Conservation (phyloP, 2,329 filamentous ascomycete genomes). For the Mycogone perniciosa region DNA sequence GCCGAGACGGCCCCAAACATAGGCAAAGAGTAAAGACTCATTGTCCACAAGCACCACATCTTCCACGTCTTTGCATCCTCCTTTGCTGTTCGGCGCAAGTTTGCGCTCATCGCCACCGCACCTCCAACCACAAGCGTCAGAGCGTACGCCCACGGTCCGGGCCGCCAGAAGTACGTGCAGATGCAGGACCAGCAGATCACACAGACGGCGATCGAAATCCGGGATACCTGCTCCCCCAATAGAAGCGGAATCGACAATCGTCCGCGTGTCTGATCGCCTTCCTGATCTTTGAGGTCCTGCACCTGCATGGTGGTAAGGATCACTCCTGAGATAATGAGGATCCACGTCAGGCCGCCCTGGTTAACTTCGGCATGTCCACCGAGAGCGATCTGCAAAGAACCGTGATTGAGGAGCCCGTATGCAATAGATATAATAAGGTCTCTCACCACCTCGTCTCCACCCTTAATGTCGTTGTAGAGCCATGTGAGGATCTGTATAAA, state of each 20-base stretch:
- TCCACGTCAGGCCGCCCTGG: constrained; percentile 9
- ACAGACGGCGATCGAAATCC: constrained; percentile 7
- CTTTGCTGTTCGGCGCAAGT: constrained; percentile 1
- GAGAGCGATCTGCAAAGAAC: constrained; percentile 12
- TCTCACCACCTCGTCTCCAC: constrained; percentile 18
- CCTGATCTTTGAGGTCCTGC: constrained; percentile 18
- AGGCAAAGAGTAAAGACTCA: constrained; percentile 4
- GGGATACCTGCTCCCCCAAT: constrained; percentile 6
- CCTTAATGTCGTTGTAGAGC: constrained; percentile 34
- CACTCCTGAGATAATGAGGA: constrained; percentile 11
- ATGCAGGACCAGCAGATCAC: constrained; percentile 7
- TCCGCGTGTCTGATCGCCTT: constrained; percentile 14
- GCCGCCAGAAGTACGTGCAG: constrained; percentile 10
- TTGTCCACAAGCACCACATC: constrained; percentile 9
- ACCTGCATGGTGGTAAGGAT: constrained; percentile 20
- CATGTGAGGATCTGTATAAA: constrained; percentile 25
- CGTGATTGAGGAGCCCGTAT: constrained; percentile 9
- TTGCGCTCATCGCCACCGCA: neutral
- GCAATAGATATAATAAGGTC: constrained; percentile 16
- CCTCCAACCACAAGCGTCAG: neutral
- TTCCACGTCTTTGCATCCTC: constrained; percentile 9
- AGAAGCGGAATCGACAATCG: constrained; percentile 14
- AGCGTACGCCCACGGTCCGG: neutral
- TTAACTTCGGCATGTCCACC: constrained; percentile 2
- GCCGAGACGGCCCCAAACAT: neutral